Evolutionary conservation across 352 stramenopile genomes (phyloP).

Genomic region (Phytophthora fragariae): DNA sequence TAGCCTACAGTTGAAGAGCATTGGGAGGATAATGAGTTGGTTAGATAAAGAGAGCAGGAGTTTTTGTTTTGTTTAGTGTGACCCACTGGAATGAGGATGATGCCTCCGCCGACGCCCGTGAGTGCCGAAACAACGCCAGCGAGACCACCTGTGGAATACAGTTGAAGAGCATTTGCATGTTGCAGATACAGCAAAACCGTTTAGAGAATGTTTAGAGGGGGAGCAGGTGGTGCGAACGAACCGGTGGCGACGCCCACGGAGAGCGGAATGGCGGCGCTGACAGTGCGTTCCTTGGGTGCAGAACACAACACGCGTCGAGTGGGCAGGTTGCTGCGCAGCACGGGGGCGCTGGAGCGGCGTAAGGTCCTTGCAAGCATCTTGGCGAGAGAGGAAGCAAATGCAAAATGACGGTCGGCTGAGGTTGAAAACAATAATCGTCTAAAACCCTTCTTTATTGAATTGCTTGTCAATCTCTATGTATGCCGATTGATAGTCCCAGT

Average conservation of each 20-base stretch:
- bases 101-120: slow-evolving; percentile 81
- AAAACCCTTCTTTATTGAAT: no score
- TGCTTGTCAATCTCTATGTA: neutral
- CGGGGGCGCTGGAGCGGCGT: slow-evolving; percentile 24
- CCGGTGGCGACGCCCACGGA: slow-evolving; percentile 51
- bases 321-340: slow-evolving; percentile 15
- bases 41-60: neutral
- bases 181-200: neutral
- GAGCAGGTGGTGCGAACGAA: slow-evolving; percentile 5
- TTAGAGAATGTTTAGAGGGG: neutral
- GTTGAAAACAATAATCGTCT: no score
- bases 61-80: neutral
- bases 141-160: slow-evolving; percentile 45
- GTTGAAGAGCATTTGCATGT: slow-evolving; percentile 23
- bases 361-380: slow-evolving; percentile 43
- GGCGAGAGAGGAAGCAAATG: slow-evolving; percentile 9
- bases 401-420: neutral
- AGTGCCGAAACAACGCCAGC: slow-evolving; percentile 80
- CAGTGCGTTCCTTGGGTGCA: slow-evolving; percentile 43
- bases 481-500: neutral
- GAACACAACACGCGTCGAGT: slow-evolving; percentile 59
- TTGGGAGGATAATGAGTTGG: neutral
- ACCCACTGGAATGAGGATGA: slow-evolving; percentile 85
- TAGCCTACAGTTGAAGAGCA: slow-evolving; percentile 48
- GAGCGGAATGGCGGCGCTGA: slow-evolving; percentile 54